Evolutionary conservation across 257 asterid species (phyloP), one percentile per base, ranked within the genome.

Genomic region (Osmanthus fragrans): DNA sequence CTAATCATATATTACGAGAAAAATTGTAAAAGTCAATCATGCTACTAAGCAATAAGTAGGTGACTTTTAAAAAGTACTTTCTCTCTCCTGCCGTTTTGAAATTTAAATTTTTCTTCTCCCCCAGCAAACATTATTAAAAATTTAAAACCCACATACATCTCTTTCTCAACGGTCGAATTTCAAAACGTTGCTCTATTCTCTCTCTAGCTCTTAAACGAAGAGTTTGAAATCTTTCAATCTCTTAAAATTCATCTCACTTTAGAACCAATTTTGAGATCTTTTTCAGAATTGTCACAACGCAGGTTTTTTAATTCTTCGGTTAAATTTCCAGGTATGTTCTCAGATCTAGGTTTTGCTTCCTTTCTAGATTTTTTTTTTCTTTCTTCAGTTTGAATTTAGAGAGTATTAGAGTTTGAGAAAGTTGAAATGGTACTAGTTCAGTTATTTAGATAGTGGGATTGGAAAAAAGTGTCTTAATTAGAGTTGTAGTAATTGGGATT

Each of bases 81-180:
- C 49, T 21, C 32, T 73, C 76, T 19, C 73, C 40, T 36, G 1
- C 73, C 78, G 18, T 79, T 82, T 79, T 81, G 79, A 82, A 71
- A 75, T 79, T 76, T 70, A 82, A 77, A 54, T 4, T 34, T 32
- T 23, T 60, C 34, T 45, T 36, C 67, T 21, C 51, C 39, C 3
- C 51, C 63, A 58, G 23, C 67, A 23, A 58, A 58, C 30, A 56
- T 56, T 40, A 25, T 71, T 75, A 81, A n/a, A n/a, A n/a, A n/a
- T n/a, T n/a, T n/a, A n/a, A n/a, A 73, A 60, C 73, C 73, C 73
- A 54, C 74, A 4, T 23, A 69, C 72, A 72, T 58, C 84, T 56
- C 71, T 32, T 73, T 37, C 36, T 79, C 84, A 82, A 85, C 86
- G 86, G 86, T 85, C 88, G 80, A 85, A 27, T 85, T 76, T 64